These are phyloP conservation scores for Kregervanrija delftensis DNA, from an alignment of 805 yeast species.

Conservation along the genomic window DNA sequence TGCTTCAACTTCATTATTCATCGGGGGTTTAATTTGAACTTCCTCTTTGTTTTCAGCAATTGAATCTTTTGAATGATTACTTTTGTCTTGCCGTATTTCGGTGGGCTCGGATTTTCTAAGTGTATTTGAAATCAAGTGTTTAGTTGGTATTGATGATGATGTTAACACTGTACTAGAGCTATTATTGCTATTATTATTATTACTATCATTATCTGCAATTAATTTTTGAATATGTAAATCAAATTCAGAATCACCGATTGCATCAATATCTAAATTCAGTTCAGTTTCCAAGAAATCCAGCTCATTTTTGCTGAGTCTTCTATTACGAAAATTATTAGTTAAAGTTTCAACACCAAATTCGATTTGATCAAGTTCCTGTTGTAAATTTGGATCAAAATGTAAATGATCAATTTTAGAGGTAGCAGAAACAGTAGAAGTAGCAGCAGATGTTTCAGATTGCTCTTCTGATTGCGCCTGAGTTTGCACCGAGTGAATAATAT, in stretches of 20 bases:
- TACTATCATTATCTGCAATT: conserved; percentile 11
- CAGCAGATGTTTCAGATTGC: too few species aligned
- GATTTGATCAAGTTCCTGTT: conserved; percentile 10
- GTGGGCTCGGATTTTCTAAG: too few species aligned
- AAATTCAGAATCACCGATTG: conserved; percentile 24
- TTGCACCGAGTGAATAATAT: too few species aligned
- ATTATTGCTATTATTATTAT: not conserved
- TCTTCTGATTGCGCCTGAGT: too few species aligned
- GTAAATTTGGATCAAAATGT: conserved; percentile 6
- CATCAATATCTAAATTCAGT: conserved; percentile 20
- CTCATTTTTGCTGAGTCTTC: conserved; percentile 10
- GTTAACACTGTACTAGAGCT: not conserved
- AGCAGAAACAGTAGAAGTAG: too few species aligned
- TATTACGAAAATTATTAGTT: conserved; percentile 6
- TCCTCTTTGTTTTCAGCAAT: too few species aligned
- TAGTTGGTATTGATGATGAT: not conserved
- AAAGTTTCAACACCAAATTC: conserved; percentile 7
- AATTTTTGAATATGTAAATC: conserved; percentile 23
- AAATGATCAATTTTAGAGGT: not conserved
- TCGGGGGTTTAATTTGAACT: too few species aligned
- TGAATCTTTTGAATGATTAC: too few species aligned
- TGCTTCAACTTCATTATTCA: too few species aligned
- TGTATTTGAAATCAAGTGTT: too few species aligned
- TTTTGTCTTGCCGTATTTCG: too few species aligned
- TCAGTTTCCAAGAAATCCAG: conserved; percentile 20